A percentile compares a stretch with the other conserved stretches of the same genome.
Conservation (phyloP, 176 grass and related monocot genomes). For the Oryza coarctata region DNA sequence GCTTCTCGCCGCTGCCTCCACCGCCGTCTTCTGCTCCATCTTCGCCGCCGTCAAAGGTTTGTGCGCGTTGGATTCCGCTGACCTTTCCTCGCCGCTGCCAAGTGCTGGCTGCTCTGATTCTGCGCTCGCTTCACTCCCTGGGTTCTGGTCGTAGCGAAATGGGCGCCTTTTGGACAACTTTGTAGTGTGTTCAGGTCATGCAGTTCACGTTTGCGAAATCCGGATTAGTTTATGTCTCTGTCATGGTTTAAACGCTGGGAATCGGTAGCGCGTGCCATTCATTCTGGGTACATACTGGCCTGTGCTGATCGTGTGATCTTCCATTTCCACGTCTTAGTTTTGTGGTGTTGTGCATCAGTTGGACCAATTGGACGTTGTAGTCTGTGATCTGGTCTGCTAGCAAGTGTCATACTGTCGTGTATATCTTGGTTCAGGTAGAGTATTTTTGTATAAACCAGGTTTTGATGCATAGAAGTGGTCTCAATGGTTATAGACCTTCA, state of each 20-base stretch:
- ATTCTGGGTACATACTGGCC: not conserved
- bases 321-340: not conserved
- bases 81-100: not conserved
- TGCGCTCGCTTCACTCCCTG: not conserved
- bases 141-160: not conserved
- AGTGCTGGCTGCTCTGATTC: not conserved
- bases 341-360: not conserved
- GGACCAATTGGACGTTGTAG: not conserved
- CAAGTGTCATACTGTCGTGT: not conserved
- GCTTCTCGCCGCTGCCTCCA: slow-evolving; percentile 62
- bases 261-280: not conserved
- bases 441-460: not conserved
- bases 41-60: slow-evolving; percentile 74
- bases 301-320: slow-evolving; percentile 28
- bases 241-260: not conserved
- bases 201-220: slow-evolving; percentile 10
- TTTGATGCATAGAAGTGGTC: not conserved
- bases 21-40: slow-evolving; percentile 65
- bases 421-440: not conserved
- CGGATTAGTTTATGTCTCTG: not conserved
- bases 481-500: no score
- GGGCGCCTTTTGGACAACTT: not conserved
- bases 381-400: not conserved
- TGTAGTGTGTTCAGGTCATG: slow-evolving; percentile 7
- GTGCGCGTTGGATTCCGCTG: not conserved